A percentile compares a stretch with the other conserved stretches of the same genome.
Evolutionary conservation across 176 grass and related monocot species (phyloP).

Genomic region (Carex pumila): DNA sequence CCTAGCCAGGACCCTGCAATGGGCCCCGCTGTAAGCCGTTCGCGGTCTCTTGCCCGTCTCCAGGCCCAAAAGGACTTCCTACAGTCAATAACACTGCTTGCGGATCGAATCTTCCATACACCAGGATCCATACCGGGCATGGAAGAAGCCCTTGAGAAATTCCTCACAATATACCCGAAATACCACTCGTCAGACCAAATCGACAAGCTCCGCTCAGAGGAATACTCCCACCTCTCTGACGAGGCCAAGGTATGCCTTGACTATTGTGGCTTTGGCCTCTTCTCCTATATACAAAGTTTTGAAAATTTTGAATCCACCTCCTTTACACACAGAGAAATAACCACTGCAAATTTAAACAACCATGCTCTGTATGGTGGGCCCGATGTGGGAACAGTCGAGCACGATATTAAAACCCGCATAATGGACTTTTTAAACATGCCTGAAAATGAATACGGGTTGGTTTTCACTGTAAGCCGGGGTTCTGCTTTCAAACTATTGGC

Average conservation of each 20-base stretch:
- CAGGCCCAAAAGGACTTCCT: conserved; percentile 87
- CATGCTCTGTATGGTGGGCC: conserved; percentile 78
- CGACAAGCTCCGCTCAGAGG: conserved; percentile 63
- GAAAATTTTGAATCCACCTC: conserved; percentile 72
- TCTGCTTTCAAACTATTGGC: conserved; percentile 86
- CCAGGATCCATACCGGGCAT: conserved; percentile 56
- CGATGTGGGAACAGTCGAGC: conserved; percentile 53
- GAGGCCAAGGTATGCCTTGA: conserved; percentile 72
- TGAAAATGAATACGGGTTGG: conserved; percentile 72
- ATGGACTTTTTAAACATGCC: conserved; percentile 94
- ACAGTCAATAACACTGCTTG: conserved; percentile 66
- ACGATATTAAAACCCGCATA: conserved; percentile 88
- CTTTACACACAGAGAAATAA: conserved; percentile 74
- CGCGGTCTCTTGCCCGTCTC: conserved; percentile 86
- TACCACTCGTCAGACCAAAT: conserved; percentile 60
- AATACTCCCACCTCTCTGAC: conserved; percentile 79
- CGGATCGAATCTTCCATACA: conserved; percentile 48
- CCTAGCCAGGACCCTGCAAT: conserved; percentile 5
- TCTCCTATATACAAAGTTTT: conserved; percentile 51
- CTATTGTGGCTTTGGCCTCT: conserved; percentile 96
- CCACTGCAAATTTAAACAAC: conserved; percentile 92
- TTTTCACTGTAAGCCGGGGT: conserved; percentile 88
- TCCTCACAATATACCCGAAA: conserved; percentile 95
- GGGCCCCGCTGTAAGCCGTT: conserved; percentile 46
- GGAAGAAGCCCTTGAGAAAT: conserved; percentile 54